Base-by-base conservation (phyloP, 2,329 filamentous ascomycete species). In the Akanthomyces lecanii region DNA sequence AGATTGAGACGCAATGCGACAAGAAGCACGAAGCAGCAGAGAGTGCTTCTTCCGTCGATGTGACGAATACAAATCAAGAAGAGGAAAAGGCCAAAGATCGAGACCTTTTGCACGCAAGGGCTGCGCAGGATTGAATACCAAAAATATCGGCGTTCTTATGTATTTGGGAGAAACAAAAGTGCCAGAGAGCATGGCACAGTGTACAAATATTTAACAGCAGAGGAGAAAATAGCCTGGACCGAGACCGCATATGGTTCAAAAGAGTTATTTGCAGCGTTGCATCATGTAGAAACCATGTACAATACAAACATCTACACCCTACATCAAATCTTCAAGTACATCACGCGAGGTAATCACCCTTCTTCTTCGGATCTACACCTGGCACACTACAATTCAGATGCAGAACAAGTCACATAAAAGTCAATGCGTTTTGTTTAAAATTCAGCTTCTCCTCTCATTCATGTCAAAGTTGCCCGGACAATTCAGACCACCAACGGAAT, bases 231-330 rank as follows among this genome's bases (percentile, higher is more conserved):
- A 21, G 56, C 56, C 30, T 38, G 16, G 55, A 58, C 8, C 54
- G 8, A n/a, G 7, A 56, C 16, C n/a, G 8, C n/a, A 7, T 14
- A 30, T 55, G n/a, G 36, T 16, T 7, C 33, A 36, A 21, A 25
- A 7, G 4, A 21, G 40, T 8, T 36, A n/a, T 61, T 62, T 21
- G 48, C 28, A 50, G 50, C 51, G 50, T 50, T 54, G 21, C 23
- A 54, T 55, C 51, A 54, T 54, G 28, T 54, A 62, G 21, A 50
- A 55, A 21, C 12, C 28, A 54, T 62, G 59, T 62, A 55, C 51
- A 55, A 50, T 52, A 48, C 28, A 42, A 53, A 50, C 16, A 50
- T 45, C 21, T 53, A 61, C 48, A 53, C 40, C 38, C 3, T 51
- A 8, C 36, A 23, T 11, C n/a, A 40, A 16, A 14, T 30, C 38